Evolutionary conservation across 192 early-diverging fungal species (phyloP), one percentile per base, ranked within the genome.

Genomic region (Mortierella hygrophila): DNA sequence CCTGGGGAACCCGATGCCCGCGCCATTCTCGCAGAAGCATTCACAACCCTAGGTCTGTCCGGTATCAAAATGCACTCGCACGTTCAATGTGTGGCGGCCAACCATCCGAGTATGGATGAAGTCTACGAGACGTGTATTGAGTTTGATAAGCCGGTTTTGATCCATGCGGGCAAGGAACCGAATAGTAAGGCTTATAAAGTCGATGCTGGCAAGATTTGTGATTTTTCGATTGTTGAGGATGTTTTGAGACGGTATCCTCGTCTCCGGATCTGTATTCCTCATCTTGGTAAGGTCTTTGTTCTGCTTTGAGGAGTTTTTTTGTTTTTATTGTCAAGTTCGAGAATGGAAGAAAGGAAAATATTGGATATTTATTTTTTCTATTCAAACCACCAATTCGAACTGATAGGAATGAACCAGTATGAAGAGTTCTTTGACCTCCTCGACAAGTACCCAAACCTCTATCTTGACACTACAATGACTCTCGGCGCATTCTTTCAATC

Each of bases 61-160:
- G 88, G 88, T 6, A 85, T 89, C 42, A 89, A 89, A 52, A 81
- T 89, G 88, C 88, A 89, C 38, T 87, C 88, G 18, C 88, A 89
- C 72, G 88, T 89, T 15, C 88, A 89, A 38, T 80, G 74, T 47
- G 74, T 87, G 10, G 68, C 80, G 0, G 84, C 87, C 7, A 89
- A 89, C 32, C 75, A 89, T 42, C 85, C 88, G 1, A 76, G 49
- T 29, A 89, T 89, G 88, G 87, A 88, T 35, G 79, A 81, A 20
- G 79, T 89, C 6, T 89, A 89, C 18, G 79, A 71, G 32, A 82
- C 82, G 32, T 88, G 85, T 47, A 57, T 85, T 10, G 74, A 55
- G 3, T 84, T 78, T 69, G 63, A 88, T 29, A 83, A 82, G 42
- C 88, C 88, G 0, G 75, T 80, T 11, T 68, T 87, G 15, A 82